Evolutionary conservation across 352 stramenopile genomes (phyloP), one percentile per base, ranked within the genome.

Genomic region (Globisporangium echinulatum): DNA sequence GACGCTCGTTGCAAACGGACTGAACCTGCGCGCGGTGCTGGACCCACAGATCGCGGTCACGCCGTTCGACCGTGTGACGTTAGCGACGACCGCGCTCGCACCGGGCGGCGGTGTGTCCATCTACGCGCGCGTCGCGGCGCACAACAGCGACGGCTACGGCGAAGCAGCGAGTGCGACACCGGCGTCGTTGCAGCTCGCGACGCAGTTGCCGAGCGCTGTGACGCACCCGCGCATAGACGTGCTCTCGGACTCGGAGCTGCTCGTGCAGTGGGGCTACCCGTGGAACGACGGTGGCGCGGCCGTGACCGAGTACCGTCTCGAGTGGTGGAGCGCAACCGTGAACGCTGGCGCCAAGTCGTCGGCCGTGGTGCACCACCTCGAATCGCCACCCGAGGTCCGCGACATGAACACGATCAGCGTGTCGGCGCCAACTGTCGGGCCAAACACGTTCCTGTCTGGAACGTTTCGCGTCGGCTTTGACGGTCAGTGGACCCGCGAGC

Each of bases 401-500:
- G 85, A 94, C 42, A 70, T 92, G 15, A 72, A 85, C 25, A 82
- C 74, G 0, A 82, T 93, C 48, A 88, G 76, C 5, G 64, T 94
- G 1, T 92, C 83, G 1, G 78, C 82, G 47, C 83, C 85, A 7
- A 82, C 60, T 0, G 56, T 67, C 2, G 79, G 81, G 5, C 15
- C 69, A 0, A 71, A 79, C 33, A 76, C 54, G 11, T 82, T 70
- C 54, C 58, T 93, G 0, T 72, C 70, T 1, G 85, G 85, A 3
- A 90, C 87, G 19, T 99, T 98, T 72, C 85, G 83, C 4, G 67
- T 99, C 17, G 74, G 69, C 1, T 98, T 96, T 66, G 85, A 90
- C 54, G 84, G 80, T 9, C 78, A 96, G 44, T 91, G 75, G 59
- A 98, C 86, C 3, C 68, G 71, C 17, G 85, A 97, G 61, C 64